Evolutionary conservation across 2,329 filamentous ascomycete genomes (phyloP).

Genomic region (Neofusicoccum laricinum): DNA sequence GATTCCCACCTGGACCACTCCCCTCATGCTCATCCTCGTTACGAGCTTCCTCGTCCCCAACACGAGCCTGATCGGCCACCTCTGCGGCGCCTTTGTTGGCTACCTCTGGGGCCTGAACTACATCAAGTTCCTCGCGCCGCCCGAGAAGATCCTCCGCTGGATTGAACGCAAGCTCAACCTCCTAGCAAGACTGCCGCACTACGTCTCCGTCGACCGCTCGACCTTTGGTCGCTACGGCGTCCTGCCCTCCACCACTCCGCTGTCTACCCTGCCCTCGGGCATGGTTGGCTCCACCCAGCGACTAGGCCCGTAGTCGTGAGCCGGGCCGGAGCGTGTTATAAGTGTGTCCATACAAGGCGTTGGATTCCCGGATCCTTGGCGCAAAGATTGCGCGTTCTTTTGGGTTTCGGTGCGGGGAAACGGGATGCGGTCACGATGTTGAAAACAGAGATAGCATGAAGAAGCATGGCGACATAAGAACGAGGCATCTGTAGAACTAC

Average conservation of each 20-base stretch:
- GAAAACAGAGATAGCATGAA: background rate
- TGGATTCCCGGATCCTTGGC: background rate
- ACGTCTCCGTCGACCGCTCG: slow-evolving; percentile 93
- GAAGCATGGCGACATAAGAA: background rate
- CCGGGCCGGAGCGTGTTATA: background rate
- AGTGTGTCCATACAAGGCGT: background rate
- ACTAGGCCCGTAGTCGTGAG: background rate
- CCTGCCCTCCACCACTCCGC: slow-evolving; percentile 52
- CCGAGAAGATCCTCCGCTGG: slow-evolving; percentile 83
- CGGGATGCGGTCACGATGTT: background rate
- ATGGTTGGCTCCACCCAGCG: background rate
- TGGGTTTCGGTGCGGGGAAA: background rate
- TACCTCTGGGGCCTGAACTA: slow-evolving; percentile 86
- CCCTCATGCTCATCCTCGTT: slow-evolving; percentile 72
- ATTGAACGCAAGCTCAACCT: slow-evolving; percentile 86
- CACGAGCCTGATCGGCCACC: slow-evolving; percentile 80
- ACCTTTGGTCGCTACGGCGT: slow-evolving; percentile 92
- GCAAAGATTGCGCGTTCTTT: background rate
- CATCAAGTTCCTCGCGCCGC: slow-evolving; percentile 83
- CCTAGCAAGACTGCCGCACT: slow-evolving; percentile 79
- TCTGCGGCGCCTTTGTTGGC: slow-evolving; percentile 79
- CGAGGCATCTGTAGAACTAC: background rate
- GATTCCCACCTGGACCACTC: slow-evolving; percentile 90
- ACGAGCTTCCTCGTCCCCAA: slow-evolving; percentile 74
- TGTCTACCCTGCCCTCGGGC: background rate